Base-by-base conservation (phyloP, 345 rosid species). In the Citrus trifoliata region DNA sequence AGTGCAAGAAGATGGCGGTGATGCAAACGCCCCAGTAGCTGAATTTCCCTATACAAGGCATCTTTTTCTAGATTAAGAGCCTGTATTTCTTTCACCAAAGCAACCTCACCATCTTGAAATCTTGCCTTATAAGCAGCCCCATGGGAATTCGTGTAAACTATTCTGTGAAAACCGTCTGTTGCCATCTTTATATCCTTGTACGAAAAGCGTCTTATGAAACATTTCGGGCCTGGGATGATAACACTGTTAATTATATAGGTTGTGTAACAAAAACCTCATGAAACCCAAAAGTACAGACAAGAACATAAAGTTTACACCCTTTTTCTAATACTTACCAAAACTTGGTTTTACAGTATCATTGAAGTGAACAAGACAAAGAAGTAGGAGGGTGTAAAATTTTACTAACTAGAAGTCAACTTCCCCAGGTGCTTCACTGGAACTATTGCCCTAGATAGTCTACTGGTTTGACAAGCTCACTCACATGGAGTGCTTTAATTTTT, bases 1-100 rank as follows among this genome's bases (percentile, higher is more conserved):
- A 96, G 97, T 7, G 97, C 83, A 81, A 96, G 97, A 83, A 96
- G 87, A 80, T 96, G 97, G 71, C 98, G 98, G 78, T 96, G 99
- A 77, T 93, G 98, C 87, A 96, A 85, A 33, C 91, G 89, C 60
- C 90, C 94, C 85, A 94, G 71, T 74, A 88, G 88, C 62, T 88
- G 92, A 27, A 94, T 95, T 88, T 93, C 95, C 83, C 81, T 86
- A 63, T 85, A 81, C 62, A 96, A 96, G 71, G 60, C 76, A 53
- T 89, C 92, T 22, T 90, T 83, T 27, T 82, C 88, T 73, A 86
- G 82, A 67, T 88, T 78, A 18, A 87, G 81, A 77, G 81, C 85
- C 74, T 77, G 88, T 37, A 92, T 83, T 85, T 92, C 97, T 82
- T 90, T 96, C 7, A 96, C 98, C 80, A 94, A 71, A 79, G 85